A percentile compares a stretch with the other conserved stretches of the same genome.
phyloP scores from a whole-genome alignment of 108 stramenopile species.

The Nitzschia putrida region DNA sequence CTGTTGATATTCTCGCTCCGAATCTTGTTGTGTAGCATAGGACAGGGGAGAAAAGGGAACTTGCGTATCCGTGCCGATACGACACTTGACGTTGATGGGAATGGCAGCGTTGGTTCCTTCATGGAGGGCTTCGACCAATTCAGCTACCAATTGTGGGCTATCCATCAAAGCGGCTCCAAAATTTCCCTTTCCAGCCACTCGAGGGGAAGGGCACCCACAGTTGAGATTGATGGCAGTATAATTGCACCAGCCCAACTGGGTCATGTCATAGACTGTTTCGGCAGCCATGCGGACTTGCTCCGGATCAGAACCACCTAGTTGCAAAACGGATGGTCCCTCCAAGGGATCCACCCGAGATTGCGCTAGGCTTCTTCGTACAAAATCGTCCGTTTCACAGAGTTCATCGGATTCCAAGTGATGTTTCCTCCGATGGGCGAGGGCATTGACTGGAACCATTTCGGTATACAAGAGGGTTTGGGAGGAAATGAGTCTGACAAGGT shows the following conservation, averaged over 20 bases:
- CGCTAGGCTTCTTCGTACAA: slow-evolving; percentile 48
- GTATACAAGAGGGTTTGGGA: slow-evolving; percentile 89
- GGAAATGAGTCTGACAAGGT: slow-evolving; percentile 82
- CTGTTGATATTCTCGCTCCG: slow-evolving; percentile 79
- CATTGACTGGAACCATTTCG: slow-evolving; percentile 98
- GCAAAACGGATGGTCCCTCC: slow-evolving; percentile 88
- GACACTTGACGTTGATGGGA: slow-evolving; percentile 96
- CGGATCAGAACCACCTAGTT: slow-evolving; percentile 95
- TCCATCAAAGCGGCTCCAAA: slow-evolving; percentile 99
- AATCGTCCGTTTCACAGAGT: slow-evolving; percentile 30
- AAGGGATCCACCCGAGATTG: slow-evolving; percentile 51
- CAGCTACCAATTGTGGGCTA: slow-evolving; percentile 83
- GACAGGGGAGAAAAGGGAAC: slow-evolving; percentile 41
- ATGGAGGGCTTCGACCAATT: slow-evolving; percentile 69
- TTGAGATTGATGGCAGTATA: slow-evolving; percentile 98
- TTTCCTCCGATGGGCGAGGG: slow-evolving; percentile 68
- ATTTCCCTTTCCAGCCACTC: slow-evolving; percentile 94
- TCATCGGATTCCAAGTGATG: slow-evolving; percentile 14
- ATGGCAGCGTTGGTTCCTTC: slow-evolving; percentile 62
- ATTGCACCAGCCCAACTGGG: slow-evolving; percentile 63
- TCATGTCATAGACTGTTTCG: slow-evolving; percentile 67
- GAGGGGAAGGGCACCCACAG: slow-evolving; percentile 97
- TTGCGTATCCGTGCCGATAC: slow-evolving; percentile 84
- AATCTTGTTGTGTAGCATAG: slow-evolving; percentile 63
- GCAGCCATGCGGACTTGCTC: slow-evolving; percentile 72